Evolutionary conservation across 768 basidiomycete species (phyloP), one percentile per base, ranked within the genome.

Genomic region (Tremella yokohamensis): DNA sequence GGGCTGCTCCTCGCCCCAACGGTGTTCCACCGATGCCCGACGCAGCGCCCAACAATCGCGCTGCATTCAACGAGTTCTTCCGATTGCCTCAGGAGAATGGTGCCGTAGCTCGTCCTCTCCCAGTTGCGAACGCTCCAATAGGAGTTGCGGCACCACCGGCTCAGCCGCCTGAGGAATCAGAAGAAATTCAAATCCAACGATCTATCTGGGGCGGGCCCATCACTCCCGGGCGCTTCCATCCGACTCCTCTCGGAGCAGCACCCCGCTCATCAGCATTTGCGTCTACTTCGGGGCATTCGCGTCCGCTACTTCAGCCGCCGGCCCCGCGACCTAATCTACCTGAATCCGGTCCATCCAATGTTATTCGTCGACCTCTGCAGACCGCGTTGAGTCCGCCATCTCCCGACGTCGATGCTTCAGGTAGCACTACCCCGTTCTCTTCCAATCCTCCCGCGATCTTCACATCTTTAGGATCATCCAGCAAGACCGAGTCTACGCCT

Each of bases 81-180:
- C 62, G 55, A 24, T 52, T 57, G 26, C 44, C 53, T 16, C 48
- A 20, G 37, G 56, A 61, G 26, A 49, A 60, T 7, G 50, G 40
- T 18, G 50, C 63, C 11, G 52, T 57, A 29, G 8, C 60, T 48
- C 63, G 42, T 34, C 65, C 79, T 22, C 80, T 79, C 44, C 80
- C 80, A 3, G 44, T 39, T 25, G 54, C 20, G 6, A 40, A 40
- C 50, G 49, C 57, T 54, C 40, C 61, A 57, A 3, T 65, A 56
- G 52, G 29, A 4, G 29, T 62, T 45, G 18, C 61, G 40, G 24
- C 56, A 57, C 57, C 24, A 54, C 29, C 70, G 56, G 8, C 64
- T 44, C 2, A 50, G 18, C 48, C 68, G 15, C 62, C 49, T 49
- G 38, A 29, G 44, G 54, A 54, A 52, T 12, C 64, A 54, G 55